Conservation (phyloP, 1,284 basidiomycete species). For the Tremellales sp. region DNA sequence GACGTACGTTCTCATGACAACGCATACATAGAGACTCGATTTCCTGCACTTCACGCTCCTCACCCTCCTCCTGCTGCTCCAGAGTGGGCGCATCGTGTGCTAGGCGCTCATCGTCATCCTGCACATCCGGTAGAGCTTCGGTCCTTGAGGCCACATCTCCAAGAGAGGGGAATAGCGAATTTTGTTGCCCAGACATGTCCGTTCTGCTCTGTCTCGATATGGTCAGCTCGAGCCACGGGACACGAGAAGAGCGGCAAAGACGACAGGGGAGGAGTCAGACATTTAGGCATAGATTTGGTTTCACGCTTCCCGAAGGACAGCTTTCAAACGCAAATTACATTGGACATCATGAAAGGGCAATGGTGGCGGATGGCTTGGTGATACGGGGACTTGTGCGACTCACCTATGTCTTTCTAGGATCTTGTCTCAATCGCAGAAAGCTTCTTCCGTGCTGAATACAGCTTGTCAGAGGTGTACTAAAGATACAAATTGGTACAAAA, state of each 20-base stretch:
- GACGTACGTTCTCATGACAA: slow-evolving; percentile 76
- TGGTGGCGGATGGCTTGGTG: too few species aligned
- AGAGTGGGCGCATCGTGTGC: slow-evolving; percentile 4
- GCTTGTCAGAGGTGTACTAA: too few species aligned
- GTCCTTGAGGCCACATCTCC: slow-evolving; percentile 44
- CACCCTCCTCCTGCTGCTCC: slow-evolving; percentile 51
- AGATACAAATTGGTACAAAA: too few species aligned
- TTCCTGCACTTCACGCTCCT: slow-evolving; percentile 65
- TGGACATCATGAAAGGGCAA: slow-evolving; percentile 48
- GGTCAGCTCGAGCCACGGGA: background rate
- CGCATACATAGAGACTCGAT: slow-evolving; percentile 93
- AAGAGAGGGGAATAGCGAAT: slow-evolving; percentile 45
- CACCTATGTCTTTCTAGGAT: too few species aligned
- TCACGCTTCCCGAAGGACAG: slow-evolving; percentile 26
- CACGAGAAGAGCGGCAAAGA: background rate
- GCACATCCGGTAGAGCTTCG: slow-evolving; percentile 27
- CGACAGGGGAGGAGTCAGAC: slow-evolving; percentile 31
- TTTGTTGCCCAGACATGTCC: slow-evolving; percentile 17
- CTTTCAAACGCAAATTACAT: slow-evolving; percentile 49
- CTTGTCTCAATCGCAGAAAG: too few species aligned
- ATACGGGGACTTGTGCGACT: too few species aligned
- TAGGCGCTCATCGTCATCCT: slow-evolving; percentile 15
- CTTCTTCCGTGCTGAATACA: too few species aligned
- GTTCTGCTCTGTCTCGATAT: background rate
- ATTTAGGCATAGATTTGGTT: slow-evolving; percentile 44